Conservation (phyloP, 345 rosid species). For the Crucihimalaya himalaica region DNA sequence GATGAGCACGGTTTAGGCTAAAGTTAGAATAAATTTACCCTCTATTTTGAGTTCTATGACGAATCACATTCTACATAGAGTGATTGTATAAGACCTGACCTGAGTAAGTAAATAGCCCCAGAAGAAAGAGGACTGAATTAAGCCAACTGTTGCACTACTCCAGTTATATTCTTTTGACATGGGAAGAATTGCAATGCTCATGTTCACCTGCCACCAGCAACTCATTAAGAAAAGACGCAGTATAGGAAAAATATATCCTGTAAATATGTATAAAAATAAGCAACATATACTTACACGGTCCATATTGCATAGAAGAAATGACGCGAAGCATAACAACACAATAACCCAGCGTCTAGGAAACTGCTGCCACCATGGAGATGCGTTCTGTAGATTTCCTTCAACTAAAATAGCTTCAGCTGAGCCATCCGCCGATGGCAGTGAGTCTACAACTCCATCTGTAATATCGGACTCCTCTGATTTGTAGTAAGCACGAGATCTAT, state of each 20-base stretch:
- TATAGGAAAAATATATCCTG: background rate
- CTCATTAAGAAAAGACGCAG: constrained; percentile 13
- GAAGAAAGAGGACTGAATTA: constrained; percentile 98
- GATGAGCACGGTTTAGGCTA: constrained; percentile 9
- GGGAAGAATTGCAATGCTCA: constrained; percentile 98
- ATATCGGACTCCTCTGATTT: constrained; percentile 85
- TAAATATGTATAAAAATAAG: background rate
- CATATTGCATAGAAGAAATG: constrained; percentile 94
- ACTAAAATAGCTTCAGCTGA: constrained; percentile 58
- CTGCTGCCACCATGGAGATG: constrained; percentile 75
- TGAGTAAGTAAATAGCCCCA: constrained; percentile 98
- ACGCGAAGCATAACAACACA: constrained; percentile 78
- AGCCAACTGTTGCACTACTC: constrained; percentile 96
- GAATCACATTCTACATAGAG: constrained; percentile 1
- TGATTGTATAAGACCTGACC: constrained; percentile 51
- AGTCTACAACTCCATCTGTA: constrained; percentile 53
- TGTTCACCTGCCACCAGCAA: constrained; percentile 70
- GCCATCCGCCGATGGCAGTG: constrained; percentile 53
- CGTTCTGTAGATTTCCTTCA: constrained; percentile 49
- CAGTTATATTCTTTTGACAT: constrained; percentile 94
- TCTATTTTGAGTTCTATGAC: background rate
- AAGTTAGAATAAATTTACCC: background rate
- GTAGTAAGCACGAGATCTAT: constrained; percentile 56
- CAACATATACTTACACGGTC: constrained; percentile 70
- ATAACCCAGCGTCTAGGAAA: constrained; percentile 90